Conservation (phyloP, 345 rosid species). For the Heritiera fomes region DNA sequence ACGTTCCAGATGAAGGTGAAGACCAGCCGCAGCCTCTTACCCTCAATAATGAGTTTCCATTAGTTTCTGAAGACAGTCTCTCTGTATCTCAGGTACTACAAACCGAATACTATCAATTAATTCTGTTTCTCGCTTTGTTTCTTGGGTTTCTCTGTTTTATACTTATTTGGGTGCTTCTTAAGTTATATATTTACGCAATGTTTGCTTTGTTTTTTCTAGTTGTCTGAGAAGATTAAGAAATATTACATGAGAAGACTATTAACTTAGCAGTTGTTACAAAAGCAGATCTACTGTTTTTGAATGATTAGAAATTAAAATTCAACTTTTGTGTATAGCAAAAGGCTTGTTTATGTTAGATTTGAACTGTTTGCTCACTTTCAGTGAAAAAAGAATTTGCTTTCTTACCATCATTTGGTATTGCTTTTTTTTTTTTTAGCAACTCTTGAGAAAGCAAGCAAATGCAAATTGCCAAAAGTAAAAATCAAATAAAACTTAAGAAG, state of each 20-base stretch:
- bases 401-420: too few relatives aligned
- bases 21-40: constrained; percentile 34
- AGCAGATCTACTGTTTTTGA: not conserved
- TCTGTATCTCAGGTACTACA: constrained; percentile 57
- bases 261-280: not conserved
- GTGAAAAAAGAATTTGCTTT: not conserved
- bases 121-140: not conserved
- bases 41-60: constrained; percentile 37
- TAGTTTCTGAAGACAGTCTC: constrained; percentile 41
- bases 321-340: not conserved
- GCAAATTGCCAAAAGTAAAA: not conserved
- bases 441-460: constrained; percentile 3
- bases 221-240: not conserved
- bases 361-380: not conserved
- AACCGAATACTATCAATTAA: not conserved
- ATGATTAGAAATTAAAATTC: not conserved
- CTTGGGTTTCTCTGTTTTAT: not conserved
- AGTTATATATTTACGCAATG: not conserved
- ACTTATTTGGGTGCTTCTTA: not conserved
- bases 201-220: not conserved
- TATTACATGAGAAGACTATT: not conserved
- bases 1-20: constrained; percentile 41
- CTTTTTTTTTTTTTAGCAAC: not conserved
- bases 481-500: not conserved
- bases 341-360: not conserved